Base-by-base conservation (phyloP, 345 rosid genomes). In the Geranium brycei region DNA sequence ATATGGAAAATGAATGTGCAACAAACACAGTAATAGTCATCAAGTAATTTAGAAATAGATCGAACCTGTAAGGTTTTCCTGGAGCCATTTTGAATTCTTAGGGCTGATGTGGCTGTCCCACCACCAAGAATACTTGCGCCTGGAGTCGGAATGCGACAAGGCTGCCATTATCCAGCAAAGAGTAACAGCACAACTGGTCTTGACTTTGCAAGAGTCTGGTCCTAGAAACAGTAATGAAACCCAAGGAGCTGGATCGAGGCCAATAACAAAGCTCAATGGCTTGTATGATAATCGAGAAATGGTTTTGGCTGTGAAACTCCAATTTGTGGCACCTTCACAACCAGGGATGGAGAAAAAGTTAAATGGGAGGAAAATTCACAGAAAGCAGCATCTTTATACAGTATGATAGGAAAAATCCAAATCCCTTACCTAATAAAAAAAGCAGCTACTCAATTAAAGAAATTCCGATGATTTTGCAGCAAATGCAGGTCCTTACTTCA, bases 31-130 rank as follows among this genome's bases (percentile, higher is more conserved):
- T 13, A 47, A 47, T 11, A 47, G 13, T 47, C 53, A 47, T 47
- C 3, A 8, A 47, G 53, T 23, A 47, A 47, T 47, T 8, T 47
- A 47, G 30, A 66, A 62, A 31, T 60, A 56, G 18, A 55, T 19
- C 16, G 18, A 57, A 81, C 85, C 85, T 55, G 85, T 76, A 56
- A 81, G 85, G 73, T 81, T 81, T 60, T 78, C 82, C 64, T 76
- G 80, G 65, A 81, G 85, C 85, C 85, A 81, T 70, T 72, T 81
- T 14, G 85, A 81, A 76, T 81, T 81, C 64, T 78, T 81, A 16
- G 85, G 85, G 75, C 85, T 81, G 23, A 78, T 76, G 71, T 81
- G 82, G 72, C 85, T 81, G 73, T 81, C 75, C 85, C 85, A 81
- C 85, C 85, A 81, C 85, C 85, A 81, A 10, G 82, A 81, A 55